phyloP scores from a whole-genome alignment of 192 early-diverging fungal genomes.

The Mortierella claussenii region DNA sequence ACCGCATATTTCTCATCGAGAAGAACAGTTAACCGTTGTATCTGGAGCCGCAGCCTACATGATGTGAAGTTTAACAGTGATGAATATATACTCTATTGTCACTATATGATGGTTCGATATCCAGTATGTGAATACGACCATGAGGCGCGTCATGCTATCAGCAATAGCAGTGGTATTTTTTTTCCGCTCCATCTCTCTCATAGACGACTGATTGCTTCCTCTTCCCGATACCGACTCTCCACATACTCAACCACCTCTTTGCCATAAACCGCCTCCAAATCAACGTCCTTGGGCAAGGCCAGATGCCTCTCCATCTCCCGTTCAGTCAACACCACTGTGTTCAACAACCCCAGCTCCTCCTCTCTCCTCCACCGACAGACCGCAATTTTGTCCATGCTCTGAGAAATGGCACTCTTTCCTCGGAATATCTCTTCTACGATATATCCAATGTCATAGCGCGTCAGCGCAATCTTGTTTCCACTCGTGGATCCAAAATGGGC shows the following conservation, averaged over 20 bases:
- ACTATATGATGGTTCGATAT: too few species aligned
- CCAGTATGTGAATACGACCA: too few species aligned
- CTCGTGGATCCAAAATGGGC: background rate
- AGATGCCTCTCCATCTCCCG: conserved; percentile 77
- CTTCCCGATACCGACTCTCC: conserved; percentile 58
- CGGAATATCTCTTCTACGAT: conserved; percentile 93
- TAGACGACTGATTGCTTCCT: conserved; percentile 36
- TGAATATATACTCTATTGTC: too few species aligned
- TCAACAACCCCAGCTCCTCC: conserved; percentile 72
- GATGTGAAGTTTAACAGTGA: too few species aligned
- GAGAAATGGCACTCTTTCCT: conserved; percentile 80
- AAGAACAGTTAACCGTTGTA: too few species aligned
- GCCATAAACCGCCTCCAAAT: conserved; percentile 63
- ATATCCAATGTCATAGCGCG: conserved; percentile 82
- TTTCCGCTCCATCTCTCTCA: background rate
- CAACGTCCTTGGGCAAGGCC: conserved; percentile 50
- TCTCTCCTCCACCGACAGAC: conserved; percentile 82
- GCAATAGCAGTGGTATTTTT: too few species aligned
- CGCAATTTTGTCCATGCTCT: conserved; percentile 73
- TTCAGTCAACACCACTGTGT: conserved; percentile 87
- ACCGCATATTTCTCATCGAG: too few species aligned
- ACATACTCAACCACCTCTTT: conserved; percentile 64
- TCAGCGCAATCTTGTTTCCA: conserved; percentile 59
- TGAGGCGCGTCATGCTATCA: too few species aligned
- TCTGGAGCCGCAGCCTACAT: too few species aligned